Conservation (phyloP, 495 filamentous ascomycete species). For the Staphylotrichum tortipilum region DNA sequence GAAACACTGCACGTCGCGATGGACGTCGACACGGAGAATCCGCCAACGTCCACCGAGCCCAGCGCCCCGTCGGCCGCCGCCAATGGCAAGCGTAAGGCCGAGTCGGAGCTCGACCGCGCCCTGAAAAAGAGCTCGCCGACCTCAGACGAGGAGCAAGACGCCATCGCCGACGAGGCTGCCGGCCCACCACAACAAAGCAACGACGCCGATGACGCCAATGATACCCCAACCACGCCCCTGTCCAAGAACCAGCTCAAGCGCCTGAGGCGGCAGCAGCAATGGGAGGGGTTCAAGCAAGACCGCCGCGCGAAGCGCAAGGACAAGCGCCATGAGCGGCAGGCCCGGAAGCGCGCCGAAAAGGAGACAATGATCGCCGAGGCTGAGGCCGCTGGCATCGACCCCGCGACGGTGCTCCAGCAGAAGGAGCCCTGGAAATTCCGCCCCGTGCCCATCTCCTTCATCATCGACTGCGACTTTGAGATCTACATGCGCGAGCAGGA, state of each 20-base stretch:
- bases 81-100: constrained; percentile 26
- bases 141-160: neutral
- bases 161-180: neutral
- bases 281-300: constrained; percentile 58
- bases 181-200: neutral
- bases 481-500: constrained; percentile 79
- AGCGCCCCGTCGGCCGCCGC: neutral
- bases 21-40: neutral
- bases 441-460: constrained; percentile 59
- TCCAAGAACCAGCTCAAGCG: constrained; percentile 84
- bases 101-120: constrained; percentile 17
- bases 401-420: constrained; percentile 13
- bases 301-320: constrained; percentile 66
- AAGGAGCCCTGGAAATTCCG: constrained; percentile 30
- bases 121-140: constrained; percentile 8
- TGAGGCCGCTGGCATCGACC: constrained; percentile 32
- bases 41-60: neutral
- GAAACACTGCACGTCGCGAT: neutral
- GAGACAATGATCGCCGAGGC: constrained; percentile 35
- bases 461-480: constrained; percentile 91
- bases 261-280: constrained; percentile 52
- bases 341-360: constrained; percentile 41
- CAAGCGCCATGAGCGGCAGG: constrained; percentile 56
- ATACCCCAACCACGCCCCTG: constrained; percentile 20
- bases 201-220: constrained; percentile 4